Conservation (phyloP, 495 filamentous ascomycete species). For the Mycothermus thermophilus region DNA sequence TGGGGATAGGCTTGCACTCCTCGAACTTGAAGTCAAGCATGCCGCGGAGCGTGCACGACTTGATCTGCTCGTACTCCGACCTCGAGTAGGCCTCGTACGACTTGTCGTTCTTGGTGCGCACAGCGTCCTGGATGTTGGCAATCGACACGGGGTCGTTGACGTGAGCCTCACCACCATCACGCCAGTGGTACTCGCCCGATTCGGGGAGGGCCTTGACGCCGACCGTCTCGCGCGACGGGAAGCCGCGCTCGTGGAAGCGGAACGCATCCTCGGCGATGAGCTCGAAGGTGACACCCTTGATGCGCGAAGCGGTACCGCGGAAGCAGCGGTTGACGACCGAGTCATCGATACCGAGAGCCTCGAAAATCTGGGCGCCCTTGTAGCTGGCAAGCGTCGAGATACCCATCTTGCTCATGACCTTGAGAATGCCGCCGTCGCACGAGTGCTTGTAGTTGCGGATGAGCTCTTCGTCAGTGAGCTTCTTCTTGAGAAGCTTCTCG, state of each 20-base stretch:
- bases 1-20: conserved; percentile 69
- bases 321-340: conserved; percentile 94
- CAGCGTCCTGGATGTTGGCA: conserved; percentile 96
- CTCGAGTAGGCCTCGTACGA: conserved; percentile 97
- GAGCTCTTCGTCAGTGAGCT: conserved; percentile 67
- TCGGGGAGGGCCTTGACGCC: conserved; percentile 77
- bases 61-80: conserved; percentile 93
- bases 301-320: conserved; percentile 86
- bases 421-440: conserved; percentile 93
- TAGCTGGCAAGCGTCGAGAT: conserved; percentile 97
- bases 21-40: conserved; percentile 98
- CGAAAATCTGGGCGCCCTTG: conserved; percentile 98
- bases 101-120: conserved; percentile 98
- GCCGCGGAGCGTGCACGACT: conserved; percentile 90
- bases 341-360: conserved; percentile 95
- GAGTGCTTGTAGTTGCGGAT: conserved; percentile 98
- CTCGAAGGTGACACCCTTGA: conserved; percentile 91
- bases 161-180: conserved; percentile 95
- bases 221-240: conserved; percentile 67
- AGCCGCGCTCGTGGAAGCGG: conserved; percentile 91
- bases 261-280: conserved; percentile 94
- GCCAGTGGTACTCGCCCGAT: conserved; percentile 98
- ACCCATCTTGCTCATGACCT: conserved; percentile 99
- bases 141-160: conserved; percentile 93
- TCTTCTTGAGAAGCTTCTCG: conserved; percentile 85